Base-by-base conservation (phyloP, 1,284 basidiomycete genomes). In the Rhodotorula sp. region DNA sequence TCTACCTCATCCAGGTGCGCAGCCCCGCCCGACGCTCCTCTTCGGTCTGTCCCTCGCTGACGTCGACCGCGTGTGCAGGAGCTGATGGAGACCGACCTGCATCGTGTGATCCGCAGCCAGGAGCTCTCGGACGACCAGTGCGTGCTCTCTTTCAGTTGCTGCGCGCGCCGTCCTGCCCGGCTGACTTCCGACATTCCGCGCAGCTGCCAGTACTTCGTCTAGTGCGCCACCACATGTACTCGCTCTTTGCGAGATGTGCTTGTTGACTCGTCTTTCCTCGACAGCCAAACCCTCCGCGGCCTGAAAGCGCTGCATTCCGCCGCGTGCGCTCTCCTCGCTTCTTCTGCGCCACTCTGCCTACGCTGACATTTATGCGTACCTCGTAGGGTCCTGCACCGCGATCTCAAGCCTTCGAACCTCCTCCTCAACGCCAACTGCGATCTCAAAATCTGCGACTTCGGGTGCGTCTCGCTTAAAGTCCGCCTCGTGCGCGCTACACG, bases 381-480 rank as follows among this genome's bases (percentile, higher is more conserved):
- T n/a, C 19, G n/a, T 62, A 73, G 64, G 10, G 93, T 97, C 75
- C 90, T 97, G 77, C 94, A 97, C 81, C 90, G 95, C 70, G 94
- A 97, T 82, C 87, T 97, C 76, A 97, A 97, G 82, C 94, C 94
- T 0, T 94, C 93, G 48, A 97, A 97, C 79, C 85, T 97, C 13
- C 87, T 97, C n/a, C 85, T 97, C 66, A 97, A 97, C 79, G 92
- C 93, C 73, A 96, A 97, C 81, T 97, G 95, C 79, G 95, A 97
- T 80, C 87, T 97, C 75, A 97, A 97, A 81, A 92, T 94, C 65
- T 76, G 83, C 73, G 68, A 70, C 57, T 68, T 73, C 54, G 54
- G 65, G 64, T 69, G 16, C 21, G 62, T n/a, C 17, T 2, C 13
- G 7, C 14, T 23, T 17, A 4, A 9, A 0, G 8, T 19, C 0